Evolutionary conservation across 1,139 yeast genomes (phyloP).

Genomic region (Saccharomycopsis crataegensis): DNA sequence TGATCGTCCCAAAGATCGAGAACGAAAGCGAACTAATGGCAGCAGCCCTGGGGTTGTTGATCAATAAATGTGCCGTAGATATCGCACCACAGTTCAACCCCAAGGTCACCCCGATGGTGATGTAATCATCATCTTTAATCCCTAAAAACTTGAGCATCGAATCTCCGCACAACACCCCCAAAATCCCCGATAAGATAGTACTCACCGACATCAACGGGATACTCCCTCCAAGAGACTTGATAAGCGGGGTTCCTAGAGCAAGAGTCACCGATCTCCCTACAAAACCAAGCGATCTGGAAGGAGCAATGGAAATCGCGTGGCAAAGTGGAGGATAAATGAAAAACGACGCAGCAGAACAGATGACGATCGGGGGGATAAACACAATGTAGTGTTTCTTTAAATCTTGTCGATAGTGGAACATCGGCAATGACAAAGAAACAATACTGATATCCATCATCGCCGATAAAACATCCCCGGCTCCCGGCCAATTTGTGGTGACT

Average conservation of each 20-base stretch:
- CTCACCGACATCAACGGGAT: constrained; percentile 71
- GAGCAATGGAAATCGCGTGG: constrained; percentile 53
- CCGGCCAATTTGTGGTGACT: constrained; percentile 44
- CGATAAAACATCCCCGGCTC: constrained; percentile 70
- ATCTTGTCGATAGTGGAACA: constrained; percentile 68
- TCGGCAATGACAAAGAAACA: constrained; percentile 68
- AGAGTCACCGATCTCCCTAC: constrained; percentile 78
- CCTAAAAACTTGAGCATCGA: constrained; percentile 38
- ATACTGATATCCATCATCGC: constrained; percentile 71
- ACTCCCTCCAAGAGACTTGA: constrained; percentile 58
- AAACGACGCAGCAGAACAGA: constrained; percentile 50
- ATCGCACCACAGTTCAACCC: constrained; percentile 80
- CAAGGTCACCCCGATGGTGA: constrained; percentile 66
- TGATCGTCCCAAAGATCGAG: constrained; percentile 62
- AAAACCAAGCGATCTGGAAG: constrained; percentile 60
- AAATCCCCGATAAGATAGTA: constrained; percentile 69
- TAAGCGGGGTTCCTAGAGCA: constrained; percentile 72
- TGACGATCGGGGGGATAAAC: constrained; percentile 52
- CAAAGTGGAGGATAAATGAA: constrained; percentile 66
- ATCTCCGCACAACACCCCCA: constrained; percentile 68
- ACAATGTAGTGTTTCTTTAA: constrained; percentile 50
- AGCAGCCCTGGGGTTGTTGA: constrained; percentile 71
- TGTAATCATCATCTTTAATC: constrained; percentile 56
- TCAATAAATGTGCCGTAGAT: constrained; percentile 67
- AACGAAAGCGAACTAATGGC: constrained; percentile 70